These are phyloP conservation scores for Daldinia childiae DNA, from an alignment of 495 filamentous ascomycete species.

Conservation along the genomic window DNA sequence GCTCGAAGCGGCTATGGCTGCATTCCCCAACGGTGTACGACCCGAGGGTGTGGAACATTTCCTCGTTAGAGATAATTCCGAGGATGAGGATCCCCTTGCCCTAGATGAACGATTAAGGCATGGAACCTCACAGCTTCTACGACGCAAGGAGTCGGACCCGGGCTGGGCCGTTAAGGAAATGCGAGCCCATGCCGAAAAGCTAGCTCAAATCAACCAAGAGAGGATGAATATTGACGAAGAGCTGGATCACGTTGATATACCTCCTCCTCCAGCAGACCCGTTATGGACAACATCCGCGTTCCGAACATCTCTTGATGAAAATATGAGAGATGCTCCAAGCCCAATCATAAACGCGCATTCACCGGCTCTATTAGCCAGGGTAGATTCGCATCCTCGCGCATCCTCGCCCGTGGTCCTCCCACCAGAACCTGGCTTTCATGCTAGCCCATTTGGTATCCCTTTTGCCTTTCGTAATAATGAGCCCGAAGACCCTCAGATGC, in stretches of 20 bases:
- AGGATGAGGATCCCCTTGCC: constrained; percentile 49
- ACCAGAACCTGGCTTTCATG: constrained; percentile 35
- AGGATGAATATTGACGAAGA: constrained; percentile 47
- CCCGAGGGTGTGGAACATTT: constrained; percentile 64
- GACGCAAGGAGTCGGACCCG: constrained; percentile 57
- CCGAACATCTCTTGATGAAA: constrained; percentile 47
- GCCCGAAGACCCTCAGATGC: constrained; percentile 44
- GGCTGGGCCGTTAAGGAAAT: constrained; percentile 63
- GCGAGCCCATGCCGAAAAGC: constrained; percentile 57
- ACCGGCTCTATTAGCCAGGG: constrained; percentile 39
- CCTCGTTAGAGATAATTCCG: constrained; percentile 62
- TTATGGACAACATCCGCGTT: constrained; percentile 51
- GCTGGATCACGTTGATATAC: constrained; percentile 55
- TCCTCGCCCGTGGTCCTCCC: constrained; percentile 29
- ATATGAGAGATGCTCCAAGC: constrained; percentile 53
- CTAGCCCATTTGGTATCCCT: constrained; percentile 50
- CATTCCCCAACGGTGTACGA: constrained; percentile 58
- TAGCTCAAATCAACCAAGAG: constrained; percentile 37
- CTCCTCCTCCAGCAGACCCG: constrained; percentile 54
- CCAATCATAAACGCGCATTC: constrained; percentile 52
- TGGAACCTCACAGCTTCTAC: constrained; percentile 49
- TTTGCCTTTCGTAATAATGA: constrained; percentile 42
- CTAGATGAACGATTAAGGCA: constrained; percentile 47
- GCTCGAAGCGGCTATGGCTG: constrained; percentile 58
- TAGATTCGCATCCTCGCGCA: constrained; percentile 37